Base-by-base conservation (phyloP, 1,139 yeast genomes). In the Kodamaea ohmeri region DNA sequence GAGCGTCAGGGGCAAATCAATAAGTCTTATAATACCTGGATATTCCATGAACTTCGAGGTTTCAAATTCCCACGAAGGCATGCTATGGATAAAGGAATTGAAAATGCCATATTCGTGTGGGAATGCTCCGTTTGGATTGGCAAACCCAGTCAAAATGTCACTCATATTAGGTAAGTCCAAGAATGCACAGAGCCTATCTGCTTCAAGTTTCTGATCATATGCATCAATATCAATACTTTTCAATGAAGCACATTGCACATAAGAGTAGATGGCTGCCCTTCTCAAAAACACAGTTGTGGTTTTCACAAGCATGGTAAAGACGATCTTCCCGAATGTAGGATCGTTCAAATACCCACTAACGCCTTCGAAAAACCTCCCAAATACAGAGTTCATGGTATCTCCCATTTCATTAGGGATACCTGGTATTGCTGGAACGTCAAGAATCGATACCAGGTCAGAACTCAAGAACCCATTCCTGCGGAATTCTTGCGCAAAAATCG, bases 281-380 rank as follows among this genome's bases (percentile, higher is more conserved):
- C 96, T 71, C 45, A 87, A 63, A 47, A 83, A 85, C 12, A 90
- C 88, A 0, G 85, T 75, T 5, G 73, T 58, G 1, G 80, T 60
- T 51, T 79, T 79, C 12, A 74, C 56, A 31, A 83, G 40, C 76
- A 84, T 69, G 0, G 83, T 65, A 49, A 71, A 79, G 2, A 81
- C 48, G 0, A 75, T 63, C 28, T 56, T 43, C 0, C 72, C 72
- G 27, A 40, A 37, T n/a, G 26, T 25, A 9, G n/a, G 18, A 9
- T 34, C 28, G 8, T 27, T 24, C 15, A 29, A 33, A 7, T 9
- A 20, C 17, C 25, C 26, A 4, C 31, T 12, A 14, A 31, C 30
- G 12, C 22, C 20, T 16, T 31, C 40, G 9, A 27, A 33, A 18
- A 44, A 36, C 21, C 38, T 45, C 19, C 44, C 42, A 37, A 63